Conservation (phyloP, 1,284 basidiomycete species). For the Fistulinella cinereoalba region DNA sequence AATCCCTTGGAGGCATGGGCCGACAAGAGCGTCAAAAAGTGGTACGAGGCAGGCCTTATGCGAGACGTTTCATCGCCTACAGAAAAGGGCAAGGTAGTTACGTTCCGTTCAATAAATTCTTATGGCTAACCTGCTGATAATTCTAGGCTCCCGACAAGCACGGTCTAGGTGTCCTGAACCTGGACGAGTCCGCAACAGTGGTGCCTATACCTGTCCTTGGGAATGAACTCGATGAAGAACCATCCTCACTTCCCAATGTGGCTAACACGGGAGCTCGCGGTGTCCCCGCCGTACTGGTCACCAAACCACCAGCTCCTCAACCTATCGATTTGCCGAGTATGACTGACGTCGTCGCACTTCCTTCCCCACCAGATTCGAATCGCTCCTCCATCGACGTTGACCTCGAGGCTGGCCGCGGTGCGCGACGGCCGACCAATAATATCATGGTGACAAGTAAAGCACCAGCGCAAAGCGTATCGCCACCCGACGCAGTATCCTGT, state of each 20-base stretch:
- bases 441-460: slow-evolving; percentile 4
- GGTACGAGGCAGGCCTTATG: slow-evolving; percentile 77
- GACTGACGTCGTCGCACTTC: slow-evolving; percentile 50
- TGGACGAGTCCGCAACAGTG: slow-evolving; percentile 41
- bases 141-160: slow-evolving; percentile 27
- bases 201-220: slow-evolving; percentile 53
- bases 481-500: background rate
- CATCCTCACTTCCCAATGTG: slow-evolving; percentile 32
- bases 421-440: slow-evolving; percentile 34
- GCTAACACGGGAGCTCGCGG: slow-evolving; percentile 15
- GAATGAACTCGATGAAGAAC: slow-evolving; percentile 26
- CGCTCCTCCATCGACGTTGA: slow-evolving; percentile 53
- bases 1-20: slow-evolving; percentile 89
- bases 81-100: slow-evolving; percentile 51
- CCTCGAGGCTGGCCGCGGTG: slow-evolving; percentile 53
- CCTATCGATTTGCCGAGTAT: slow-evolving; percentile 64
- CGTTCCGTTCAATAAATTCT: slow-evolving; percentile 5
- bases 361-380: slow-evolving; percentile 45
- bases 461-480: slow-evolving; percentile 4
- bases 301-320: slow-evolving; percentile 64
- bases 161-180: slow-evolving; percentile 41
- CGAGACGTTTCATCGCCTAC: slow-evolving; percentile 41
- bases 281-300: slow-evolving; percentile 58
- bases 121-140: slow-evolving; percentile 11
- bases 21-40: slow-evolving; percentile 79